phyloP scores from a whole-genome alignment of 331 rosid genomes.

The Phaseolus coccineus region DNA sequence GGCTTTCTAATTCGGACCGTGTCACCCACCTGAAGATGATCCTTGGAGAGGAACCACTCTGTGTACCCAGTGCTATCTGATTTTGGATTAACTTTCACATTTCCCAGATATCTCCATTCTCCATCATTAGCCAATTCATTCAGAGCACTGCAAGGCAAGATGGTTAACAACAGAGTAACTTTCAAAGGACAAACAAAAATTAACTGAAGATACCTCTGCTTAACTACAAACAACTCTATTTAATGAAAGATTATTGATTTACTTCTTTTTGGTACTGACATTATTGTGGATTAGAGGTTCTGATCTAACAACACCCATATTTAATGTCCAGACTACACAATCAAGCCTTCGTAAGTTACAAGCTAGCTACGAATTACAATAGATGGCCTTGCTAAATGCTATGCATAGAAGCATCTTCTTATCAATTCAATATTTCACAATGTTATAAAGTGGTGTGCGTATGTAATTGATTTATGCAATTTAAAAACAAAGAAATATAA shows the following conservation, averaged over 20 bases:
- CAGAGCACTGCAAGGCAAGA: slow-evolving; percentile 61
- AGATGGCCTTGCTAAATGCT: not conserved
- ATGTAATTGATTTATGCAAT: not conserved
- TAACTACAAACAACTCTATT: slow-evolving; percentile 20
- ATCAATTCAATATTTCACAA: not conserved
- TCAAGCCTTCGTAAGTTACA: slow-evolving; percentile 6
- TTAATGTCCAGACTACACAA: not conserved
- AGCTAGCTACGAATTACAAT: no score
- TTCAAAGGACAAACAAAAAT: slow-evolving; percentile 15
- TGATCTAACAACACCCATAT: not conserved
- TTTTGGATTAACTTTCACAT: slow-evolving; percentile 53
- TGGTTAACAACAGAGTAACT: slow-evolving; percentile 28
- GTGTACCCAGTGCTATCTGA: slow-evolving; percentile 64
- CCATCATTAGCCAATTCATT: slow-evolving; percentile 59
- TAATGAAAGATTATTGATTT: not conserved
- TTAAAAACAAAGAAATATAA: no score
- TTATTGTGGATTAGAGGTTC: slow-evolving; percentile 3
- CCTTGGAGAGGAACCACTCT: slow-evolving; percentile 85
- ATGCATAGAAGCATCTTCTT: not conserved
- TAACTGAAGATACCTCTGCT: slow-evolving; percentile 11
- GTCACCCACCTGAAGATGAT: slow-evolving; percentile 88
- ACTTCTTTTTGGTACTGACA: slow-evolving; percentile 13
- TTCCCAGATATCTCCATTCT: slow-evolving; percentile 70
- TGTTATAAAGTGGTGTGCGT: not conserved
- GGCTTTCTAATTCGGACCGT: slow-evolving; percentile 83